Conservation (phyloP, 2,329 filamentous ascomycete species). For the Fusarium foetens region DNA sequence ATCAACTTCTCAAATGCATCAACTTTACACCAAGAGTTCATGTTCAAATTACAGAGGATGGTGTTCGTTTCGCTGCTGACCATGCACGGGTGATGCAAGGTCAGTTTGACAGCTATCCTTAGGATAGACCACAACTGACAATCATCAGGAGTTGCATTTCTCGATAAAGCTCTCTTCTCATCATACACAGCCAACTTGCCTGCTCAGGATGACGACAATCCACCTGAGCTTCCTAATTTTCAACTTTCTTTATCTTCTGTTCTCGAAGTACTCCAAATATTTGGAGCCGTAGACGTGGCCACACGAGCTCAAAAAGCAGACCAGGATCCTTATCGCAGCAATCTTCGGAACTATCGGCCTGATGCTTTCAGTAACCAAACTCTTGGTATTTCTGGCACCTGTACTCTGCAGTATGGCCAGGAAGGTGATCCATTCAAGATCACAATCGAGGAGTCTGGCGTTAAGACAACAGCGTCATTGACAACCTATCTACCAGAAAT, state of each 20-base stretch:
- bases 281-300: conserved; percentile 80
- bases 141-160: conserved; percentile 68
- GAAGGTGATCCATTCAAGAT: conserved; percentile 84
- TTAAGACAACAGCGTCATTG: conserved; percentile 89
- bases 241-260: conserved; percentile 88
- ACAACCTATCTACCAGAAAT: conserved; percentile 84
- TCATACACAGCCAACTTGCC: conserved; percentile 76
- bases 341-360: conserved; percentile 68
- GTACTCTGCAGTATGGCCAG: conserved; percentile 80
- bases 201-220: conserved; percentile 51
- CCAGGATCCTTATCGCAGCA: conserved; percentile 69
- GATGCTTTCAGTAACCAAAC: conserved; percentile 87
- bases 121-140: conserved; percentile 12
- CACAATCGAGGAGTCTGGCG: conserved; percentile 84
- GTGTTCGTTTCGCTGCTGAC: conserved; percentile 87
- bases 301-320: conserved; percentile 67
- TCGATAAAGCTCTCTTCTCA: conserved; percentile 89
- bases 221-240: conserved; percentile 72
- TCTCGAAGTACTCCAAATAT: conserved; percentile 94
- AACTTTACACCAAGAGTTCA: conserved; percentile 68
- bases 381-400: conserved; percentile 85
- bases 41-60: conserved; percentile 82
- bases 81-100: conserved; percentile 93
- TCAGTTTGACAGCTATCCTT: conserved; percentile 50
- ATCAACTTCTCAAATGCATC: conserved; percentile 69